Evolutionary conservation across 768 basidiomycete genomes (phyloP).

Genomic region (Auriscalpium vulgare): DNA sequence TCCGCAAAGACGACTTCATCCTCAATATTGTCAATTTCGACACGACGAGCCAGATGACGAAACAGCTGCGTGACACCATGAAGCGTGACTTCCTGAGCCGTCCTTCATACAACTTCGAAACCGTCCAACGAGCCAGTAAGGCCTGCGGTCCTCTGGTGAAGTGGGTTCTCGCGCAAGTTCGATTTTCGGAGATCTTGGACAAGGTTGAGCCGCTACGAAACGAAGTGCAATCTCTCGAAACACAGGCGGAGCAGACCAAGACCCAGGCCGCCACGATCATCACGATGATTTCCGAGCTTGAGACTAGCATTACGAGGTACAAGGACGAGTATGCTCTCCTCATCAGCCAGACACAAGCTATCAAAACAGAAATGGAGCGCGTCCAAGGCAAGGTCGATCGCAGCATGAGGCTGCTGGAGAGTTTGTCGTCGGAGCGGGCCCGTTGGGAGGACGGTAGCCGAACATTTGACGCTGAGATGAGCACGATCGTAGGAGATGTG

Average conservation of each 20-base stretch:
- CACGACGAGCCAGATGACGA: slow-evolving; percentile 85
- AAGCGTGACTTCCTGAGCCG: slow-evolving; percentile 87
- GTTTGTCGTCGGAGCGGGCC: slow-evolving; percentile 86
- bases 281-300: slow-evolving; percentile 86
- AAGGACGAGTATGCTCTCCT: slow-evolving; percentile 96
- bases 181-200: slow-evolving; percentile 95
- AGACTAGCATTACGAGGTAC: slow-evolving; percentile 86
- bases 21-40: slow-evolving; percentile 93
- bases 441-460: slow-evolving; percentile 94
- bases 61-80: slow-evolving; percentile 81
- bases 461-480: slow-evolving; percentile 97
- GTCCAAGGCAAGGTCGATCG: slow-evolving; percentile 96
- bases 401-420: slow-evolving; percentile 90
- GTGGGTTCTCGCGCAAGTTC: slow-evolving; percentile 96
- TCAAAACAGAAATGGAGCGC: slow-evolving; percentile 96
- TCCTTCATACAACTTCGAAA: slow-evolving; percentile 91
- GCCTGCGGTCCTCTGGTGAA: slow-evolving; percentile 98
- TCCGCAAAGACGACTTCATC: slow-evolving; percentile 96
- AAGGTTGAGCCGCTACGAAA: slow-evolving; percentile 93
- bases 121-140: slow-evolving; percentile 88
- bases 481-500: slow-evolving; percentile 96
- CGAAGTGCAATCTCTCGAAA: slow-evolving; percentile 89
- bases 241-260: slow-evolving; percentile 91
- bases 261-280: slow-evolving; percentile 87
- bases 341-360: slow-evolving; percentile 94